Base-by-base conservation (phyloP, 139 green algal species). In the Pycnococcus provasolii region DNA sequence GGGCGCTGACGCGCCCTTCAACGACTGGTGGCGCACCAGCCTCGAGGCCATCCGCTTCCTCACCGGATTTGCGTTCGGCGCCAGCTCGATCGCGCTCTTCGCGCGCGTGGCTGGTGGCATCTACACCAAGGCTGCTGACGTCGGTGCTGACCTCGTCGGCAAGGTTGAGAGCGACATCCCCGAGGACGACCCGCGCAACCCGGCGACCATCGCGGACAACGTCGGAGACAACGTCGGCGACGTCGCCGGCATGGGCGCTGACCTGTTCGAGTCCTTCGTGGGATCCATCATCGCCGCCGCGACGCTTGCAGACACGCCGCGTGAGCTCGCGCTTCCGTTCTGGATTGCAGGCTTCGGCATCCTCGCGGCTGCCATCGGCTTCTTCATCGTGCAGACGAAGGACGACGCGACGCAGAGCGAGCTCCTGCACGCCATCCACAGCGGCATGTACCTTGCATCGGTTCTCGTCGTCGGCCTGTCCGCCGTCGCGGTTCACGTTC, bases 191-290 rank as follows among this genome's bases (percentile, higher is more conserved):
- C 83, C 83, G 3, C 60, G 79, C n/a, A 85, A 85, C 72, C 79
- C 81, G 7, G 81, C 81, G 8, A 77, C 71, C 37, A 85, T 87
- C 62, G 81, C 81, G 15, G 81, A 87, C 48, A 76, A 80, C 63
- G 79, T 87, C 41, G 79, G 80, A n/a, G 80, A 85, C 70, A 88
- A 88, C 75, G 82, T 88, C 51, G 82, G 82, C 47, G 82, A 88
- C 71, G 66, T 78, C 40, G 80, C 82, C 26, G 82, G 72, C 67
- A 80, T 80, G 61, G 82, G 80, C 42, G 77, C 82, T 5, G 82
- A 88, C 58, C 69, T 86, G 6, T 86, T 86, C 67, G 83, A 82
- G 61, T 81, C 75, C 47, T 84, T 72, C 58, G 63, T 70, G 7
- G 67, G 66, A 3, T 79, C 73, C 44, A 73, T 80, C 43, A 77